Evolutionary conservation across 345 rosid species (phyloP).

Genomic region (Melaleuca alternifolia): DNA sequence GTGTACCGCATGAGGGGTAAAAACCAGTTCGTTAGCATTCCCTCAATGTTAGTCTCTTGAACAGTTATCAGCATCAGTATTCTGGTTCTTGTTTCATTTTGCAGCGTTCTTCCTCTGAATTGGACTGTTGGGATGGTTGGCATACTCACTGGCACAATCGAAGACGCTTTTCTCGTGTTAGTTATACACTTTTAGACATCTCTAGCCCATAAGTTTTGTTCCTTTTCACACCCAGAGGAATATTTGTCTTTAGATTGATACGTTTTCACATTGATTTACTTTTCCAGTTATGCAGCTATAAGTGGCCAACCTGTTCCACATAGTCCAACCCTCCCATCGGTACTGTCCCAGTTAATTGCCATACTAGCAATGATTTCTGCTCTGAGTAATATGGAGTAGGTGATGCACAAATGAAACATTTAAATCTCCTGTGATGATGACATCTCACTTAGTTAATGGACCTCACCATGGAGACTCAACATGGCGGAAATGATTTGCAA

Average conservation of each 20-base stretch:
- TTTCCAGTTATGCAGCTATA: constrained; percentile 56
- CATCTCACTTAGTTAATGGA: neutral
- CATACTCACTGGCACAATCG: constrained; percentile 46
- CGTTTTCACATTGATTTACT: neutral
- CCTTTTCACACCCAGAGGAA: neutral
- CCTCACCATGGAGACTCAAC: neutral
- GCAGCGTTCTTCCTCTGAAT: constrained; percentile 67
- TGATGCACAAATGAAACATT: neutral
- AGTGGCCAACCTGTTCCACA: constrained; percentile 27
- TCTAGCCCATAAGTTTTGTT: neutral
- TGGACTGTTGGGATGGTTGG: constrained; percentile 86
- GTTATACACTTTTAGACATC: neutral
- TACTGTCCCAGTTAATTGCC: neutral
- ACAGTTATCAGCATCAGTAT: neutral
- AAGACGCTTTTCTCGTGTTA: constrained; percentile 54
- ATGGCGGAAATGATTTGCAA: neutral
- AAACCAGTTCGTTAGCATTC: neutral
- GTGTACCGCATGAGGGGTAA: constrained; percentile 54
- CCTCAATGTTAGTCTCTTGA: neutral
- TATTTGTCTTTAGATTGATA: neutral
- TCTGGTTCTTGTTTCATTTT: neutral
- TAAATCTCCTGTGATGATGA: neutral
- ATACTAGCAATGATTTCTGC: neutral
- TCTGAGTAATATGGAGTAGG: neutral
- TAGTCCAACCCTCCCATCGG: constrained; percentile 7